Evolutionary conservation across 2,329 filamentous ascomycete species (phyloP).

Genomic region (Fusarium transvaalense): DNA sequence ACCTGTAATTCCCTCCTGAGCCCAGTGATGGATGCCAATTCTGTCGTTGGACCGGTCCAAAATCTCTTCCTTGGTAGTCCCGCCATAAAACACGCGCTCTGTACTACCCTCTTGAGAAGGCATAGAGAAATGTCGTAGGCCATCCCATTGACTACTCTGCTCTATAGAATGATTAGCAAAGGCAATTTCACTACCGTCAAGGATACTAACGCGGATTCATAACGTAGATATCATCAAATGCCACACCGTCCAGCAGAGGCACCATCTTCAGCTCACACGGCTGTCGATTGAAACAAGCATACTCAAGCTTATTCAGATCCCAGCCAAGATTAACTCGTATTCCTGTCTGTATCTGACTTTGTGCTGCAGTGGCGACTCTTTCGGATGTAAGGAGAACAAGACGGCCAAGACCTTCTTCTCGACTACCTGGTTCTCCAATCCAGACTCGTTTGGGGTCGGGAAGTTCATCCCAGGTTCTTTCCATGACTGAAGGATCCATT

Average conservation of each 20-base stretch:
- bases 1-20: slow-evolving; percentile 56
- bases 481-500: slow-evolving; percentile 34
- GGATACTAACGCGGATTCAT: slow-evolving; percentile 58
- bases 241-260: slow-evolving; percentile 59
- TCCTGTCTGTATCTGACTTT: slow-evolving; percentile 64
- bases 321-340: slow-evolving; percentile 65
- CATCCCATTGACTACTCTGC: slow-evolving; percentile 66
- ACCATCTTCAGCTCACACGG: slow-evolving; percentile 64
- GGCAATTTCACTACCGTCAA: rapidly evolving
- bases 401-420: slow-evolving; percentile 66
- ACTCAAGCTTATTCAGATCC: slow-evolving; percentile 68
- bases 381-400: slow-evolving; percentile 65
- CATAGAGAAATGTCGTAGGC: slow-evolving; percentile 62
- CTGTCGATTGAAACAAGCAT: slow-evolving; percentile 65
- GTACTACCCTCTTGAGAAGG: slow-evolving; percentile 52
- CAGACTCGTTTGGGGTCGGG: slow-evolving; percentile 63
- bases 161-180: slow-evolving; percentile 38
- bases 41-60: slow-evolving; percentile 57
- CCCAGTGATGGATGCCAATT: slow-evolving; percentile 63
- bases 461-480: slow-evolving; percentile 50
- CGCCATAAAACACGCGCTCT: slow-evolving; percentile 62
- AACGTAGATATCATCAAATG: slow-evolving; percentile 64
- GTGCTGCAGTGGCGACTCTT: slow-evolving; percentile 60
- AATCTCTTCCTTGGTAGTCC: slow-evolving; percentile 61
- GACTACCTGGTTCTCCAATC: slow-evolving; percentile 58